Evolutionary conservation across 140 eudicot genomes (phyloP), one percentile per base, ranked within the genome.

Genomic region (Cichorium intybus): DNA sequence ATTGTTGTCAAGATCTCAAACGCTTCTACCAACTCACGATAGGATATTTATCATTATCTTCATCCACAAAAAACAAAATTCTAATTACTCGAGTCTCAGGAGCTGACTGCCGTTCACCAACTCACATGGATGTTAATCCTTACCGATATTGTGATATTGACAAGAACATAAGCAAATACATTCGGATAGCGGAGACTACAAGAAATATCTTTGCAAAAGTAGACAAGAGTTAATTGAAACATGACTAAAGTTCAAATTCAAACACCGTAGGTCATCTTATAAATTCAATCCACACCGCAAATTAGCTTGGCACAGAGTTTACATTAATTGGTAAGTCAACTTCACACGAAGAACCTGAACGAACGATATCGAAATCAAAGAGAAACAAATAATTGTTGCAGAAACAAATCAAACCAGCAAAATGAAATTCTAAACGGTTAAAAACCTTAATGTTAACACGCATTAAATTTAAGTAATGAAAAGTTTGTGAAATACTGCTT

Each of bases 341-440:
- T 67, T 34, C 63, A 67, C 39, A 8, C 6, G 12, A 53, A 23
- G 11, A 67, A 16, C 14, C 53, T 1, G 3, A 50, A 2, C 34
- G 24, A n/a, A 10, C 20, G 11, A 55, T 23, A 11, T 49, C 10
- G 20, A 33, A 15, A 35, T 59, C 57, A 33, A 34, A 50, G 33
- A 24, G 53, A 49, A 60, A 48, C 62, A 34, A 22, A 7, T 24
- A 59, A 33, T 18, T 14, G 18, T 4, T 43, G 20, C 49, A 43
- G 6, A 59, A 12, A 54, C 47, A 59, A 50, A 67, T 34, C 48
- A 39, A 62, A 52, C 6, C 27, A 17, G 70, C 53, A 21, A 61
- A 72, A 4, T 9, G 39, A 21, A 16, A 4, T 59, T 16, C 3
- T n/a, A 24, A 62, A 39, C 26, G 22, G 15, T 7, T 61, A 35